Evolutionary conservation across 306 rosid species (phyloP).

Genomic region (Dicorynia guianensis): DNA sequence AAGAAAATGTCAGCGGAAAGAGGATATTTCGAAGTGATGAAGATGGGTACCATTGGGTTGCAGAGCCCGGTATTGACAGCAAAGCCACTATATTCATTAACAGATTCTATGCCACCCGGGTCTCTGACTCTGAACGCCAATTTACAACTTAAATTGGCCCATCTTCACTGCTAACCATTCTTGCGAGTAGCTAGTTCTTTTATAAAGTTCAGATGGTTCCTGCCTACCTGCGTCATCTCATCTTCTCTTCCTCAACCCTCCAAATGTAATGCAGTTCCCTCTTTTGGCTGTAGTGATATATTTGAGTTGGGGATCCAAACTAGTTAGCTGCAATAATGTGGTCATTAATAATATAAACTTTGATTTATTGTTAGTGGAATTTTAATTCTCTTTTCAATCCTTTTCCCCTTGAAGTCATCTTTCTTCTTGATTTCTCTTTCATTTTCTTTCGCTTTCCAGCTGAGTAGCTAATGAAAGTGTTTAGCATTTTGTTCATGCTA

Average conservation of each 20-base stretch:
- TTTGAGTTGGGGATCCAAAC: slow-evolving; percentile 29
- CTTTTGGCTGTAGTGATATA: slow-evolving; percentile 19
- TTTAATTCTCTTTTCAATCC: background rate
- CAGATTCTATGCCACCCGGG: slow-evolving; percentile 63
- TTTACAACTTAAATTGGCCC: slow-evolving; percentile 34
- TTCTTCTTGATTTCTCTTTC: background rate
- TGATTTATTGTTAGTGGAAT: slow-evolving; percentile 2
- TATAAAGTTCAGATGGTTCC: slow-evolving; percentile 20
- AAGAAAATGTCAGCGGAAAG: slow-evolving; percentile 54
- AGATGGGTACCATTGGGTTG: slow-evolving; percentile 68
- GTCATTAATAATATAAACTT: slow-evolving; percentile 32
- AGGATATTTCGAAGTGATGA: slow-evolving; percentile 73
- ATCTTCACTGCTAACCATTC: slow-evolving; percentile 22
- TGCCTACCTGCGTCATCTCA: background rate
- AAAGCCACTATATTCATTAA: slow-evolving; percentile 78
- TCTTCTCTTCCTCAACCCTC: background rate
- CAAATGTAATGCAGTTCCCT: background rate
- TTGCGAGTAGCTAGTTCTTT: background rate
- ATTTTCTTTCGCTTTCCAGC: background rate
- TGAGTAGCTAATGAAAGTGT: background rate
- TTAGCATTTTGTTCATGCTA: background rate
- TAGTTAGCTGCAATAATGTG: slow-evolving; percentile 30
- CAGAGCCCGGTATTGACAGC: slow-evolving; percentile 83
- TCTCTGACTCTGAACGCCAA: slow-evolving; percentile 57
- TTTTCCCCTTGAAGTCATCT: background rate